These are phyloP conservation scores for Kwoniella sp. DNA, from an alignment of 768 basidiomycete genomes.

Conservation along the genomic window DNA sequence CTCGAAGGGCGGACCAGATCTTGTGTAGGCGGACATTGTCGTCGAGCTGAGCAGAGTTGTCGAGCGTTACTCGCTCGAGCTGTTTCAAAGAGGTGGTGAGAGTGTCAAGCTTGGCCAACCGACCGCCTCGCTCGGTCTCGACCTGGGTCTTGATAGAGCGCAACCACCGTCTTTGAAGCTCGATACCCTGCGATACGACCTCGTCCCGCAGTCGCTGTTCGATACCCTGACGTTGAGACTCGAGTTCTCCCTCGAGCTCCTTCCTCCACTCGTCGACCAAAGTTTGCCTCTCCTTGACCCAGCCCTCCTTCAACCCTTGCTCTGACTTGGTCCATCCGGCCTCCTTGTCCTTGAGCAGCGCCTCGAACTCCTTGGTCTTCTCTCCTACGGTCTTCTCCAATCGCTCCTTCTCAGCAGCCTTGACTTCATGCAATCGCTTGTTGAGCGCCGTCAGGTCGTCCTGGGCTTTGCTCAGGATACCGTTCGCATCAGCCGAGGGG, in stretches of 20 bases:
- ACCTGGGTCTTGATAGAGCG: conserved; percentile 93
- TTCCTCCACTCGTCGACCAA: conserved; percentile 78
- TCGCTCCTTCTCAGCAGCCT: conserved; percentile 72
- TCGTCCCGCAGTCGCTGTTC: conserved; percentile 93
- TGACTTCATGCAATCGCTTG: conserved; percentile 73
- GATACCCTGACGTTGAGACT: conserved; percentile 85
- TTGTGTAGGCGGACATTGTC: conserved; percentile 90
- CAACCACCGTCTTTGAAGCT: conserved; percentile 95
- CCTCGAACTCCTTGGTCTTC: conserved; percentile 75
- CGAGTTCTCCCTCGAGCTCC: conserved; percentile 81
- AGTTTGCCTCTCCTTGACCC: conserved; percentile 73
- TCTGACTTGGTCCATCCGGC: conserved; percentile 83
- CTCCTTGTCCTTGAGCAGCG: conserved; percentile 68
- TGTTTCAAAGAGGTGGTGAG: conserved; percentile 86
- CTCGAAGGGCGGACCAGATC: conserved; percentile 89
- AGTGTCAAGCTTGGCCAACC: conserved; percentile 91
- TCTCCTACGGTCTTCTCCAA: conserved; percentile 73
- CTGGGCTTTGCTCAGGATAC: conserved; percentile 77
- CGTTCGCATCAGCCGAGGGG: conserved; percentile 36
- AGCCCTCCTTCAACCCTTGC: conserved; percentile 77
- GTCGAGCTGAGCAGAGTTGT: conserved; percentile 86
- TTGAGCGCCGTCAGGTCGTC: conserved; percentile 76
- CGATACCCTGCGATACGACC: conserved; percentile 93
- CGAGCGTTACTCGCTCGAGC: conserved; percentile 84
- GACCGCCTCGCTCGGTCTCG: conserved; percentile 93